A percentile compares a stretch with the other conserved stretches of the same genome.
Conservation (phyloP, 495 filamentous ascomycete species). For the Penicillium herquei region DNA sequence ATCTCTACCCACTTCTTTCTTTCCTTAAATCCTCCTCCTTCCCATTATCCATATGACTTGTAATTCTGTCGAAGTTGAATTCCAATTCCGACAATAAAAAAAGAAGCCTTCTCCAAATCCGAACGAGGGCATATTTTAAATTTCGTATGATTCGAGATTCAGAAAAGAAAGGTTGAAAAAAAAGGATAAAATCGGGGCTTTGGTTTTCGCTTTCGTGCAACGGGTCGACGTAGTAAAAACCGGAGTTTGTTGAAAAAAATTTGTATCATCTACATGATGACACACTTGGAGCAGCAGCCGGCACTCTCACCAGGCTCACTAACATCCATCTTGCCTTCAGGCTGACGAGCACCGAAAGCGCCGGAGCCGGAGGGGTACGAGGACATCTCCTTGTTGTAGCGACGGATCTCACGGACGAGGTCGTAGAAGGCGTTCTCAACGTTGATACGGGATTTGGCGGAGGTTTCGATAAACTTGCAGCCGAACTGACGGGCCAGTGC, state of each 20-base stretch:
- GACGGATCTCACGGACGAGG: slow-evolving; percentile 92
- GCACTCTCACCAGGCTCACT: slow-evolving; percentile 65
- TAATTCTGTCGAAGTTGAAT: not conserved
- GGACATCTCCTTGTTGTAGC: slow-evolving; percentile 97
- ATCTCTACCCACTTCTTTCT: not conserved
- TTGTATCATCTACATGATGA: slow-evolving; percentile 71
- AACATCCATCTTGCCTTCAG: slow-evolving; percentile 73
- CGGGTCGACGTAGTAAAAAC: not conserved
- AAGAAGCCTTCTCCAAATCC: not conserved
- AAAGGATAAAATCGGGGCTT: not conserved
- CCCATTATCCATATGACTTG: not conserved
- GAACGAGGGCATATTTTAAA: not conserved
- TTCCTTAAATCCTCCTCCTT: not conserved
- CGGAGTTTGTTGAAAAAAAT: not conserved
- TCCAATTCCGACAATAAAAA: not conserved
- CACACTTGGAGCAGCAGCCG: slow-evolving; percentile 84
- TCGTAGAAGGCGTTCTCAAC: slow-evolving; percentile 99
- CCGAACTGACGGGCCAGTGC: slow-evolving; percentile 80
- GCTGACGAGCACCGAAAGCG: slow-evolving; percentile 57
- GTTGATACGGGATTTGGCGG: slow-evolving; percentile 95
- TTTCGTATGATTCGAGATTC: not conserved
- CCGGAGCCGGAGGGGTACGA: slow-evolving; percentile 70
- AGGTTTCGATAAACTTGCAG: slow-evolving; percentile 99
- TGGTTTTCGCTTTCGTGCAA: not conserved
- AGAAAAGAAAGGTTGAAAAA: not conserved